Percentiles rank a stretch among this genome's conserved stretches.
Conservation (phyloP, 1,139 yeast genomes). For the Saccharomyces uvarum region DNA sequence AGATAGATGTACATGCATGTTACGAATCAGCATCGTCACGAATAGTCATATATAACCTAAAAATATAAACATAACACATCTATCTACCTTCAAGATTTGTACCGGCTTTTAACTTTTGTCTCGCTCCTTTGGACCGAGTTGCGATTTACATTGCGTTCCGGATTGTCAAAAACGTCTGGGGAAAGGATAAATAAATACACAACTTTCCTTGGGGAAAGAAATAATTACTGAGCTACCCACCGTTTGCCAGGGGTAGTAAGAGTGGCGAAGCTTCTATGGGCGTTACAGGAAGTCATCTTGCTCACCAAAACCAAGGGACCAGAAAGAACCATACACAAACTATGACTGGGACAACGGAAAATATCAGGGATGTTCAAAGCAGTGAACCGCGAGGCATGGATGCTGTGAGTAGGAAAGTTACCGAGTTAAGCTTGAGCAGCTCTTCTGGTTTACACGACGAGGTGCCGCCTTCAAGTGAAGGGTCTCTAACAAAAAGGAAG, state of each 20-base stretch:
- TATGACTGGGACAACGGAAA: not conserved
- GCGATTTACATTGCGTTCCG: not conserved
- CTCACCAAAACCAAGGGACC: not conserved
- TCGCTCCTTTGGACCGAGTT: not conserved
- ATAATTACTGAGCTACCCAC: not conserved
- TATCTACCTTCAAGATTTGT: not conserved
- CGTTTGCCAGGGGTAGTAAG: not conserved
- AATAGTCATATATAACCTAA: not conserved
- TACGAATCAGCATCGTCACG: not conserved
- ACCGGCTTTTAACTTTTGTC: not conserved
- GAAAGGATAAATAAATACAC: not conserved
- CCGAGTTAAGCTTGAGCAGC: not conserved
- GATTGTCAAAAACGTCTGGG: not conserved
- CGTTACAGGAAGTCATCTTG: not conserved
- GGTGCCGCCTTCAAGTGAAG: not conserved
- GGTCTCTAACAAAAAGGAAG: constrained; percentile 2
- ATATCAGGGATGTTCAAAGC: not conserved
- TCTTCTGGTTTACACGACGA: not conserved
- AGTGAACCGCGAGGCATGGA: constrained; percentile 1
- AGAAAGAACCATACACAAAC: not conserved
- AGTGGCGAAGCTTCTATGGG: not conserved
- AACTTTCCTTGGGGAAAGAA: not conserved
- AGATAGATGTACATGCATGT: not conserved
- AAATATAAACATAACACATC: not conserved
- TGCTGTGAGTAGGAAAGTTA: not conserved